These are phyloP conservation scores for Tinospora cordifolia DNA, from an alignment of 164 flowering plant genomes.

Conservation along the genomic window DNA sequence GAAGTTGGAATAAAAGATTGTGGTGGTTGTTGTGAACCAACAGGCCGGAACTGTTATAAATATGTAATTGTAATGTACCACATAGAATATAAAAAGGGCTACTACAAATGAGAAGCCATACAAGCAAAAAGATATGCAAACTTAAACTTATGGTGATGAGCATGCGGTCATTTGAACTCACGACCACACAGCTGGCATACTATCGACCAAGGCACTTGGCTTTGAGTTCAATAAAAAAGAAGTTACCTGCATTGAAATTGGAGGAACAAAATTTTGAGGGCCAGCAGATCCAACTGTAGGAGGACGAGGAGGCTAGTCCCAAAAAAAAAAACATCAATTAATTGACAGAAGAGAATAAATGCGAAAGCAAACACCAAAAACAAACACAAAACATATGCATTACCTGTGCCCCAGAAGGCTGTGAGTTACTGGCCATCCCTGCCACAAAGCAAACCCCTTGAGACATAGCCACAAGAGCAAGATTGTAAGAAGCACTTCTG, in stretches of 20 bases:
- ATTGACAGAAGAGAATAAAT: neutral
- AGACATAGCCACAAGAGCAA: neutral
- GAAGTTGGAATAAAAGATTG: slow-evolving; percentile 45
- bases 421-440: slow-evolving; percentile 60
- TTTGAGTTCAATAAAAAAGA: neutral
- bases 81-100: slow-evolving; percentile 2
- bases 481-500: neutral
- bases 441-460: neutral
- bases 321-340: slow-evolving; percentile 1
- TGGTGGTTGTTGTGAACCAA: slow-evolving; percentile 47
- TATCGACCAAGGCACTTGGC: neutral
- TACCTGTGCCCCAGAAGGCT: slow-evolving; percentile 70
- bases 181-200: neutral
- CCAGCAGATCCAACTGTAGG: slow-evolving; percentile 46
- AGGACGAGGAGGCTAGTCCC: slow-evolving; percentile 47
- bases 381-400: neutral
- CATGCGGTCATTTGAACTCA: neutral
- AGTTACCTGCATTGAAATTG: slow-evolving; percentile 53
- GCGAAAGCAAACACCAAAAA: neutral
- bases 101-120: too few species aligned
- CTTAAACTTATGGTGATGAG: neutral
- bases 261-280: slow-evolving; percentile 48
- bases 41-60: slow-evolving; percentile 62
- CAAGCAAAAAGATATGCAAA: neutral
- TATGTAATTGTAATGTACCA: neutral